Evolutionary conservation across 2,329 filamentous ascomycete genomes (phyloP), one percentile per base, ranked within the genome.

Genomic region (Calonectria multiphialidica): DNA sequence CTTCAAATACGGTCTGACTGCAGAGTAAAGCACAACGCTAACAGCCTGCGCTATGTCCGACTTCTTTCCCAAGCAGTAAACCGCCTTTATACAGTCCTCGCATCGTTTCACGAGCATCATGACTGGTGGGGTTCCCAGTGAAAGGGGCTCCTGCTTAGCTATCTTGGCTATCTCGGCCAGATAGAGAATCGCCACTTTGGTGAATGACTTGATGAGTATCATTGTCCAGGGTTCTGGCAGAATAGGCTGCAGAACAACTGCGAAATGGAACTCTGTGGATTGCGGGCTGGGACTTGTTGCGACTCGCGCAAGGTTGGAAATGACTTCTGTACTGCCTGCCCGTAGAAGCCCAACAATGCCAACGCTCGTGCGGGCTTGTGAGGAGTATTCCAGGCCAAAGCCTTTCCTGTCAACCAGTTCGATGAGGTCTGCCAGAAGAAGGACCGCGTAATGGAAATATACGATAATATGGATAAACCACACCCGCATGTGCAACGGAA

Each of bases 141-240:
- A 71, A 16, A 67, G 55, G 13, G 61, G 71, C 4, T 83, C 81
- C 28, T 78, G 78, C 37, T 75, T 72, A 40, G 75, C 75, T 45
- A 74, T 71, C 66, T 79, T 74, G 25, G 82, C 79, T 3, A 75
- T 77, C 37, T 80, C 80, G 9, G 85, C 81, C 3, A 90, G 75
- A 21, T 83, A 79, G 15, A 82, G 66, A 5, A 82, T 75, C 1
- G 80, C 85, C 0, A 88, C 87, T 76, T 86, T 88, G 23, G 86
- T 84, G 70, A 91, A 90, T 0, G 86, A 85, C 25, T 88, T 83
- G 57, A 90, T 86, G 30, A 90, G 80, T 2, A 91, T 86, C 40
- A 87, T 86, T 1, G 89, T 90, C 90, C 90, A 91, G 2, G 90
- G 90, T 74, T 91, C 90, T 0, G 88, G 90, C 65, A 91, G 77